Evolutionary conservation across 2,329 filamentous ascomycete species (phyloP).

Genomic region (Nectriaceae sp.): DNA sequence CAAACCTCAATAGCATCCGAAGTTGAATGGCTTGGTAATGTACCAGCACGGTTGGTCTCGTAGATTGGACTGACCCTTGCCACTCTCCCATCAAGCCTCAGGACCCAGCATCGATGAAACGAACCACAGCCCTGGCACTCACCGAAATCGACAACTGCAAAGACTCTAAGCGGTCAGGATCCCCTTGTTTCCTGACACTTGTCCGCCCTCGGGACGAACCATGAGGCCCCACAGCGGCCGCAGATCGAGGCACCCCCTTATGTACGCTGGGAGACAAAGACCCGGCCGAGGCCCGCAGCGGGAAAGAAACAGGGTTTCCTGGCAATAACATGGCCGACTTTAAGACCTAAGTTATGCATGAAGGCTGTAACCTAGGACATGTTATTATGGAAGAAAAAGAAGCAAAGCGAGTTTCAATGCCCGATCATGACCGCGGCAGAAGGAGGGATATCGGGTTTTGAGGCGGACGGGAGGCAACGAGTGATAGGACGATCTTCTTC

Average conservation of each 20-base stretch:
- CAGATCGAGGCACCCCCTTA: slow-evolving; percentile 38
- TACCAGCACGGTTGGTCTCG: no score
- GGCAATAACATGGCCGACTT: slow-evolving; percentile 29
- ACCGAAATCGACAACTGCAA: slow-evolving; percentile 37
- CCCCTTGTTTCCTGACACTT: slow-evolving; percentile 38
- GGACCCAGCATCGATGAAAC: slow-evolving; percentile 5
- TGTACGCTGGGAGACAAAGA: slow-evolving; percentile 13
- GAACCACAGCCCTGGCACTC: slow-evolving; percentile 37
- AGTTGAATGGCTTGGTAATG: no score
- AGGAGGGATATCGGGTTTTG: slow-evolving; percentile 1
- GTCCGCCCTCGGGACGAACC: slow-evolving; percentile 40
- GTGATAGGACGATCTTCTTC: slow-evolving; percentile 1
- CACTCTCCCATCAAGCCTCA: background rate
- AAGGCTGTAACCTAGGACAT: slow-evolving; percentile 17
- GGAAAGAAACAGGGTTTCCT: slow-evolving; percentile 29
- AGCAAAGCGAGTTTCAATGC: slow-evolving; percentile 9
- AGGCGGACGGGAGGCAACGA: background rate
- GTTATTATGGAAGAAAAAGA: slow-evolving; percentile 17
- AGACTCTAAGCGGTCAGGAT: slow-evolving; percentile 32
- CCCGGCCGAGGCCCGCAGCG: slow-evolving; percentile 30
- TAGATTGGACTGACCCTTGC: background rate
- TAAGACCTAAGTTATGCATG: slow-evolving; percentile 18
- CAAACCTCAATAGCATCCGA: no score
- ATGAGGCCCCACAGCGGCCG: slow-evolving; percentile 43
- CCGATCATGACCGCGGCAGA: slow-evolving; percentile 13